phyloP scores from a whole-genome alignment of 163 green algal genomes.

The Botryococcus braunii region DNA sequence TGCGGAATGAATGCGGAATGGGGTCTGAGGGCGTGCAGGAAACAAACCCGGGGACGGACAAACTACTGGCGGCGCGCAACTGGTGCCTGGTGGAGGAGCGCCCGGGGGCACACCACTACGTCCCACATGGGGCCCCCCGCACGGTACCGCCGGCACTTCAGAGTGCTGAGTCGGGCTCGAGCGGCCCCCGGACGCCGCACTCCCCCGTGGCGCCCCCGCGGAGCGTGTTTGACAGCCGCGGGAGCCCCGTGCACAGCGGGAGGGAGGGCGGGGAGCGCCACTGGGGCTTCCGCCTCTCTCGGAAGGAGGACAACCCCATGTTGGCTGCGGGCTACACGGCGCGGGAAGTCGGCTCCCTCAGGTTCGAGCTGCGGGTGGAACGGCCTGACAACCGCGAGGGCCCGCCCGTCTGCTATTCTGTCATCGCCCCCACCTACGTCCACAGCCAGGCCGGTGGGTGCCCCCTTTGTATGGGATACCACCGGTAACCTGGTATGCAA shows the following conservation, averaged over 20 bases:
- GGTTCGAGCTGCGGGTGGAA: conserved; percentile 34
- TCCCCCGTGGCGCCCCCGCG: background rate
- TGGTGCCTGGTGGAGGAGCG: conserved; percentile 25
- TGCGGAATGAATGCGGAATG: background rate
- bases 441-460: too few relatives aligned
- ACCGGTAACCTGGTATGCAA: too few relatives aligned
- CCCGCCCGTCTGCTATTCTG: background rate
- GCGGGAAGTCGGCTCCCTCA: conserved; percentile 15
- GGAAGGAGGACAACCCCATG: conserved; percentile 13
- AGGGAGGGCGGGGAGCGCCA: background rate
- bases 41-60: conserved; percentile 17
- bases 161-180: background rate
- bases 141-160: too few relatives aligned
- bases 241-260: background rate
- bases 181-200: background rate
- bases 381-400: background rate
- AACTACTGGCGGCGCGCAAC: conserved; percentile 37
- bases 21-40: background rate
- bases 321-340: conserved; percentile 10
- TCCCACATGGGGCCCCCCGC: too few relatives aligned
- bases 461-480: too few relatives aligned
- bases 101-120: too few relatives aligned
- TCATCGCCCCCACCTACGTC: conserved; percentile 4
- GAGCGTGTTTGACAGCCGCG: background rate
- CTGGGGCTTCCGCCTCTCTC: background rate